A percentile compares a stretch with the other conserved stretches of the same genome.
phyloP scores from a whole-genome alignment of 148 eudicot species.

The Camellia lanceoleosa region DNA sequence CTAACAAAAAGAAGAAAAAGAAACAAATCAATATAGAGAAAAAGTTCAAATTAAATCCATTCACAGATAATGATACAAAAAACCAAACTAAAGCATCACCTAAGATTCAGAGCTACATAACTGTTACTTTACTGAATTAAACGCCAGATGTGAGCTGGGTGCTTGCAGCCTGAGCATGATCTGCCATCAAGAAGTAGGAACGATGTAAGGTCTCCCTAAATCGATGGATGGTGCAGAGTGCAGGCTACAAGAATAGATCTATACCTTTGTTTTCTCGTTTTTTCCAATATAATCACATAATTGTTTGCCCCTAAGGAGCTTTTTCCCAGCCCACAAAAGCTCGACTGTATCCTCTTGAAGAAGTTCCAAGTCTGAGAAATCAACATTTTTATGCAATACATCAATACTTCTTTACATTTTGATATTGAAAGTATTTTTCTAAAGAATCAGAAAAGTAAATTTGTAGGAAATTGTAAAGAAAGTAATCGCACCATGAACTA shows the following conservation, averaged over 20 bases:
- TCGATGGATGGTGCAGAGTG: background rate
- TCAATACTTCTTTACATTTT: background rate
- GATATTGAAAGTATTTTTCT: background rate
- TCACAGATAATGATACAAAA: background rate
- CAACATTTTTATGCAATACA: background rate
- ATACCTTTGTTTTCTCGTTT: conserved; percentile 24
- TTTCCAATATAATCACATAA: conserved; percentile 17
- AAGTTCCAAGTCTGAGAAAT: conserved; percentile 12
- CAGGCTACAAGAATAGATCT: background rate
- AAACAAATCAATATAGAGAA: too few species aligned
- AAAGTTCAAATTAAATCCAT: background rate
- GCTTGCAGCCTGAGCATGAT: conserved; percentile 11
- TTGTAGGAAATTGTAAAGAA: background rate
- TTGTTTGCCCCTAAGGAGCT: conserved; percentile 12
- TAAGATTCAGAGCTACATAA: background rate
- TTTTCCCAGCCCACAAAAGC: conserved; percentile 21
- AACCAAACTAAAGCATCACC: background rate
- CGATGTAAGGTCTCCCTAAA: background rate
- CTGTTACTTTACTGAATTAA: background rate
- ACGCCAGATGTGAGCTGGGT: background rate
- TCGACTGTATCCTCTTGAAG: conserved; percentile 12
- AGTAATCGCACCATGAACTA: background rate
- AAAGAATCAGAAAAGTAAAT: background rate
- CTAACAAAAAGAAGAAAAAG: background rate
- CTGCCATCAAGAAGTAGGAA: background rate